A percentile compares a stretch with the other conserved stretches of the same genome.
These are phyloP conservation scores for Chrysopogon serrulatus DNA, from an alignment of 176 grass and related monocot genomes.

Conservation along the genomic window DNA sequence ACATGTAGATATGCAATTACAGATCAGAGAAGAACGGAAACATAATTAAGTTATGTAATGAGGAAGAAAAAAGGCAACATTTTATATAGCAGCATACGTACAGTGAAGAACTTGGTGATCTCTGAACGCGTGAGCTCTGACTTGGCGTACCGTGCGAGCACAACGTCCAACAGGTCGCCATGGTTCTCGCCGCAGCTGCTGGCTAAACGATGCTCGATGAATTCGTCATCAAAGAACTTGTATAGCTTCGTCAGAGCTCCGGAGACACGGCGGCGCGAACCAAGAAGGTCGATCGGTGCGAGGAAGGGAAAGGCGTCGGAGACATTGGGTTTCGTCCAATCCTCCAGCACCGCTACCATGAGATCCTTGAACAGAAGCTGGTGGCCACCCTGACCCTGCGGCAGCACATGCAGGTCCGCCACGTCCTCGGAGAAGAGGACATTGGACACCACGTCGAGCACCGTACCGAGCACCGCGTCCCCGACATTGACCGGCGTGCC, in stretches of 20 bases:
- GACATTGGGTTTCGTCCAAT: background rate
- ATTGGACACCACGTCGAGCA: constrained; percentile 26
- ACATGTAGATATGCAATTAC: background rate
- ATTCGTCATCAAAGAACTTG: constrained; percentile 24
- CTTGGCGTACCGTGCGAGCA: background rate
- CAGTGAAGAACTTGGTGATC: constrained; percentile 10
- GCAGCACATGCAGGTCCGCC: background rate
- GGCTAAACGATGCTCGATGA: background rate
- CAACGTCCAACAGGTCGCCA: constrained; percentile 9
- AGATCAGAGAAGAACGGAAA: background rate
- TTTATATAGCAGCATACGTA: background rate
- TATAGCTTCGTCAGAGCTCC: background rate
- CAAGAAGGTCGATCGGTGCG: constrained; percentile 10
- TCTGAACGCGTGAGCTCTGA: constrained; percentile 9
- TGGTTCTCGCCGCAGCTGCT: background rate
- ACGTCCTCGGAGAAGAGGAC: constrained; percentile 25
- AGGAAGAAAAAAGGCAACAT: background rate
- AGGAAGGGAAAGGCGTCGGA: constrained; percentile 22
- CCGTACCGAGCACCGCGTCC: background rate
- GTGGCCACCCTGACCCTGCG: background rate
- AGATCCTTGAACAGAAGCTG: constrained; percentile 2
- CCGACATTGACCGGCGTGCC: background rate
- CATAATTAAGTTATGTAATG: background rate
- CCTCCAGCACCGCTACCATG: background rate
- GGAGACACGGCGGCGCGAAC: background rate